Evolutionary conservation across 192 early-diverging fungal genomes (phyloP).

Genomic region (Podila minutissima): DNA sequence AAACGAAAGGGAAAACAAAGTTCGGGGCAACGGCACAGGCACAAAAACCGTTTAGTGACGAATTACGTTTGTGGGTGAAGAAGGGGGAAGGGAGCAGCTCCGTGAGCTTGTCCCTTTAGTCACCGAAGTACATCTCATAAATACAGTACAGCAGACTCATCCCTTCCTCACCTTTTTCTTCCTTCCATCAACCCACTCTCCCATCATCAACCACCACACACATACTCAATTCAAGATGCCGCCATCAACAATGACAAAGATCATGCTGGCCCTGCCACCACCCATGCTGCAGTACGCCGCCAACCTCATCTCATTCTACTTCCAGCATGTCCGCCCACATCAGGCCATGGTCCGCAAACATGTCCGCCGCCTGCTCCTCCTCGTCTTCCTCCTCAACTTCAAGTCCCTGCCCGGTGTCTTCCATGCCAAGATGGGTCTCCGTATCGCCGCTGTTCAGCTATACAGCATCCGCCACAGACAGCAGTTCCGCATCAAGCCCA

Average conservation of each 20-base stretch:
- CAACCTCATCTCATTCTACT: conserved; percentile 51
- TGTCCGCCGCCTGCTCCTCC: conserved; percentile 24
- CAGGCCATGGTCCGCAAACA: conserved; percentile 40
- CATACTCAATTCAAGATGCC: conserved; percentile 16
- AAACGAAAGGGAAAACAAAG: no score
- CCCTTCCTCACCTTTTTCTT: neutral
- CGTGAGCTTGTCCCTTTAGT: no score
- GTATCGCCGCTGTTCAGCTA: conserved; percentile 33
- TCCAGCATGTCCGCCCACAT: conserved; percentile 41
- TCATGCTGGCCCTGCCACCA: conserved; percentile 28
- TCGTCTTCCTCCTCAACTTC: conserved; percentile 43
- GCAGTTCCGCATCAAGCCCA: conserved; percentile 39
- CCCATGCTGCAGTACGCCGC: conserved; percentile 44
- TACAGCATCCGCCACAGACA: conserved; percentile 36
- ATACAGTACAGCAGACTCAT: no score
- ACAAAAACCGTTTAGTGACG: no score
- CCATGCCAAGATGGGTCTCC: conserved; percentile 47
- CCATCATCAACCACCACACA: neutral
- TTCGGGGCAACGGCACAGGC: no score
- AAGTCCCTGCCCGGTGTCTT: conserved; percentile 42
- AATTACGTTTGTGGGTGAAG: no score
- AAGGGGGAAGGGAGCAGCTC: no score
- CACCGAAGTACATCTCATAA: no score
- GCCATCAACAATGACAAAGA: conserved; percentile 50
- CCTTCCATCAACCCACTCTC: neutral